Evolutionary conservation across 805 yeast species (phyloP).

Genomic region (Starmera amethionina): DNA sequence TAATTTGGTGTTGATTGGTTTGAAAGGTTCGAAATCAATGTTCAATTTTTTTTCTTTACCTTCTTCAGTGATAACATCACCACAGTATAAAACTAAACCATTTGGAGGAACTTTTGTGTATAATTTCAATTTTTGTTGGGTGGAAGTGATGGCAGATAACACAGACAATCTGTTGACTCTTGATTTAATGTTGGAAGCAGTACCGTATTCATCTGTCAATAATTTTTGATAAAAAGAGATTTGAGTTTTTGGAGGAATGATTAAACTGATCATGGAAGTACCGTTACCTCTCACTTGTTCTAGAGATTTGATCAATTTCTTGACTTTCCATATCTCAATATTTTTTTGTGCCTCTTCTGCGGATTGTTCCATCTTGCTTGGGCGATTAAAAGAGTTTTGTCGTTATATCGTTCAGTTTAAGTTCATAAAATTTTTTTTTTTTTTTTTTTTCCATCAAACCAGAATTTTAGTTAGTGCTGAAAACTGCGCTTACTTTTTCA

Average conservation of each 20-base stretch:
- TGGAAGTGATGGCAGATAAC: conserved; percentile 92
- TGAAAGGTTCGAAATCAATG: conserved; percentile 97
- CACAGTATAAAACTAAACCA: conserved; percentile 95
- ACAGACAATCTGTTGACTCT: conserved; percentile 96
- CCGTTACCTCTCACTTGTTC: conserved; percentile 97
- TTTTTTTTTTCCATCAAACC: neutral
- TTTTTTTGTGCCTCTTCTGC: conserved; percentile 78
- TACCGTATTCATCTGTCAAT: conserved; percentile 97
- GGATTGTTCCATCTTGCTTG: conserved; percentile 26
- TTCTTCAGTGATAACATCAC: conserved; percentile 94
- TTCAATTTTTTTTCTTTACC: conserved; percentile 96
- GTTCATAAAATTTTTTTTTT: neutral
- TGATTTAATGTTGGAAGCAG: conserved; percentile 96
- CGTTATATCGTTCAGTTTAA: neutral
- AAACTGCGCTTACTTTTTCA: neutral
- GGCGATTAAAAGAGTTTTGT: neutral
- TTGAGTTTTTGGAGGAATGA: conserved; percentile 94
- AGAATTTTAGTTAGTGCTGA: conserved; percentile 1
- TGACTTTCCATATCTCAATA: conserved; percentile 98
- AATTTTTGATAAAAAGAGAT: conserved; percentile 78
- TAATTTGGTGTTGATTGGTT: conserved; percentile 95
- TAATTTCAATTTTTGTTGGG: conserved; percentile 91
- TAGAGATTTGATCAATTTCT: conserved; percentile 80
- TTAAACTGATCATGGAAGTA: conserved; percentile 95
- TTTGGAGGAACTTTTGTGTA: conserved; percentile 87